phyloP scores from a whole-genome alignment of 192 early-diverging fungal species.

The Podila minutissima region DNA sequence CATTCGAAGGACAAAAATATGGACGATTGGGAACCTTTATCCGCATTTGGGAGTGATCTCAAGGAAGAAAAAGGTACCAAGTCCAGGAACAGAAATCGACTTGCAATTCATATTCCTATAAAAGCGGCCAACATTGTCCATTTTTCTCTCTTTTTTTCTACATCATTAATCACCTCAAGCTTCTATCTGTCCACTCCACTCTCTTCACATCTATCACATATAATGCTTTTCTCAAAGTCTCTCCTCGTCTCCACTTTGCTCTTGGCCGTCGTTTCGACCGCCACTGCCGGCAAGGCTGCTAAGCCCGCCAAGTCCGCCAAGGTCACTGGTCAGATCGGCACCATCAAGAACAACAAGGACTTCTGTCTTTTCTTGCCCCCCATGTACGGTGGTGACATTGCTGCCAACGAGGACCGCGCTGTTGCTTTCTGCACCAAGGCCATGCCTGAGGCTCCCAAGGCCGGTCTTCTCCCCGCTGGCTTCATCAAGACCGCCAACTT shows the following conservation, averaged over 20 bases:
- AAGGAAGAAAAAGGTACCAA: too few species aligned
- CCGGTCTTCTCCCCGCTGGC: slow-evolving; percentile 39
- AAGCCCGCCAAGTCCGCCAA: background rate
- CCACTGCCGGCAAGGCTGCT: slow-evolving; percentile 10
- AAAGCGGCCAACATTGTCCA: background rate
- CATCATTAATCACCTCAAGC: background rate
- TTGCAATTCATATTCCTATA: background rate
- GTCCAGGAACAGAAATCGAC: background rate
- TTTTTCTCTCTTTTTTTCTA: background rate
- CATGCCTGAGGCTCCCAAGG: slow-evolving; percentile 47
- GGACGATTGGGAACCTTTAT: too few species aligned
- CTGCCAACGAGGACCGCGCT: slow-evolving; percentile 56
- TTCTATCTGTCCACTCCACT: background rate
- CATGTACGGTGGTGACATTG: slow-evolving; percentile 42
- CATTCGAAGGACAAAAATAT: too few species aligned
- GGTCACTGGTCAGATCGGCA: slow-evolving; percentile 22
- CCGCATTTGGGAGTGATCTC: too few species aligned
- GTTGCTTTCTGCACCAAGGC: slow-evolving; percentile 53
- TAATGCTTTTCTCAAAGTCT: slow-evolving; percentile 41
- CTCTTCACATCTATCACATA: background rate
- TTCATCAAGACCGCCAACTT: slow-evolving; percentile 59
- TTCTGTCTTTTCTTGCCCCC: slow-evolving; percentile 66
- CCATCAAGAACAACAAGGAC: slow-evolving; percentile 30
- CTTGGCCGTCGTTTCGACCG: slow-evolving; percentile 24
- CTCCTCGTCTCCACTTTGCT: slow-evolving; percentile 22